Evolutionary conservation across 768 basidiomycete genomes (phyloP), one percentile per base, ranked within the genome.

Genomic region (Cystobasidium tubakii): DNA sequence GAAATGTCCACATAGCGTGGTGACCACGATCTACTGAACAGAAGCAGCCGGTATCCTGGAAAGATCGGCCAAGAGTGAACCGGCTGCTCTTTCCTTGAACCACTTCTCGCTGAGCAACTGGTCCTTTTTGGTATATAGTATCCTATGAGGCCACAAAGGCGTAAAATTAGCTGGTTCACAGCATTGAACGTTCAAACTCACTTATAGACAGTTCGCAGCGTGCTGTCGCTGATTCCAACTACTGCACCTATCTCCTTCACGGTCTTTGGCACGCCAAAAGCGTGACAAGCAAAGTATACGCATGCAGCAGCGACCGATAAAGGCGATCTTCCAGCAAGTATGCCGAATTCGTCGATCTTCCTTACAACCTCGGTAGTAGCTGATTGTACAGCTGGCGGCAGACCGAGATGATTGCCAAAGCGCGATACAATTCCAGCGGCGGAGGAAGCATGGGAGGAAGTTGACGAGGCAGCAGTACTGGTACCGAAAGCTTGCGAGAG

Each of bases 241-340:
- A 97, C 91, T 19, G 85, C 83, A 75, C 90, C 90, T 79, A 99
- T 93, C 79, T 97, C 92, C 82, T 88, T 87, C 62, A 89, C 85
- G 27, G 87, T 85, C 82, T 90, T 91, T 31, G 83, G 78, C 78
- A 87, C 86, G 66, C 89, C 91, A 78, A 94, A 84, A 53, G 97
- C 80, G 76, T 88, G 85, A 79, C 90, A 90, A 34, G 91, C 90
- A 82, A 98, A 97, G 83, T 90, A 92, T 74, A 99, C 92, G 23
- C 92, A 91, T 46, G 91, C 92, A 50, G 92, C 91, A n/a, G 95
- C 96, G 77, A 99, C 93, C n/a, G 96, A 96, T 65, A 97, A 90
- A 0, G 95, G 95, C 78, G 88, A 91, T 75, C 96, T 85, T 29
- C 96, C 96, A 79, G 93, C 92, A 39, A 93, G 92, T 75, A 95